Conservation (phyloP, 148 eudicot genomes). For the Camellia japonica region DNA sequence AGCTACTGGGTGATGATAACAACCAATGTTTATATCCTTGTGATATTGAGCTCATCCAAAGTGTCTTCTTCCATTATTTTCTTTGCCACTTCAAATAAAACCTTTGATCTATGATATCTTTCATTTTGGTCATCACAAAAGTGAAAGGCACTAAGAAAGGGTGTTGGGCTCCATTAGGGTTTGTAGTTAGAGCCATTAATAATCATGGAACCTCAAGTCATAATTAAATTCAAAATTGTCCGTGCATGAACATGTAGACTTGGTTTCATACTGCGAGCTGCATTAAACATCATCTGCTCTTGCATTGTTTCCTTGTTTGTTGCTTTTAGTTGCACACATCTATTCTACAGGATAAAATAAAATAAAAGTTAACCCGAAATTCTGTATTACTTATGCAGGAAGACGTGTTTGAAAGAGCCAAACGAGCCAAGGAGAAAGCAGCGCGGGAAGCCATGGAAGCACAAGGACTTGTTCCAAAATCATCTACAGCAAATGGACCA, state of each 20-base stretch:
- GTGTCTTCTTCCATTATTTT: too few relatives aligned
- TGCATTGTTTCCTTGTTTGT: background rate
- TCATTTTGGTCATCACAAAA: too few relatives aligned
- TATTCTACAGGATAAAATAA: background rate
- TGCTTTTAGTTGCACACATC: background rate
- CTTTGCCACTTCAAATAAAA: too few relatives aligned
- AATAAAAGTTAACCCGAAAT: background rate
- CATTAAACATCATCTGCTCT: too few relatives aligned
- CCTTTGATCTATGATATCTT: too few relatives aligned
- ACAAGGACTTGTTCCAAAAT: constrained; percentile 41
- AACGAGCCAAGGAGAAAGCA: constrained; percentile 74
- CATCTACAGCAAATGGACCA: constrained; percentile 22
- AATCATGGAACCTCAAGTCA: too few relatives aligned
- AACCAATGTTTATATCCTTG: too few relatives aligned
- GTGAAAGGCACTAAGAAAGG: too few relatives aligned
- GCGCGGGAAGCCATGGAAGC: constrained; percentile 71
- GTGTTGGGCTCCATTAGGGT: too few relatives aligned
- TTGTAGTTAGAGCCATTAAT: too few relatives aligned
- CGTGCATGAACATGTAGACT: background rate
- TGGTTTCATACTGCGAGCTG: background rate
- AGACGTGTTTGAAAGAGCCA: constrained; percentile 87
- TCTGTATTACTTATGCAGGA: constrained; percentile 43
- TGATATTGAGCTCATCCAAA: too few relatives aligned
- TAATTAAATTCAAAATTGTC: background rate
- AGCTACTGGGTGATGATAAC: background rate